Base-by-base conservation (phyloP, 257 asterid species). In the Penstemon barbatus region DNA sequence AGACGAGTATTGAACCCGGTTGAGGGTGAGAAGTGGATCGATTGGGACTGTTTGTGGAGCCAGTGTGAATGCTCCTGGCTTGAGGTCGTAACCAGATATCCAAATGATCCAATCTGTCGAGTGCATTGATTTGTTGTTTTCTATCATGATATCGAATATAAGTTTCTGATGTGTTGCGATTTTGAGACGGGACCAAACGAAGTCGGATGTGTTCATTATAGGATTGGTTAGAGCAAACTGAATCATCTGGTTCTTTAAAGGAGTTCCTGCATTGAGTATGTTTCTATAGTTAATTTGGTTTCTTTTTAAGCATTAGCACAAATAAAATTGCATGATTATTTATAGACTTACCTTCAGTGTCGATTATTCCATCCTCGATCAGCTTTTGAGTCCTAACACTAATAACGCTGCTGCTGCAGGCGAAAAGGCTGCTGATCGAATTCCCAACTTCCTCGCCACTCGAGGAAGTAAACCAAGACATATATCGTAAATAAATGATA, bases 341-440 rank as follows among this genome's bases (percentile, higher is more conserved):
- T 15, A n/a, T 8, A 18, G 25, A 25, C 65, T 68, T 48, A 88
- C 92, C 96, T 55, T 81, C 72, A 11, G 39, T 33, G 63, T 84
- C 85, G 49, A 88, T 65, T 4, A 79, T 66, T 8, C 86, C 86
- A 57, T 84, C 85, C 39, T 68, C 71, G 57, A 86, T 80, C 63
- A 88, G 72, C 60, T 71, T 50, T 63, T 79, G 11, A 78, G 68
- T 15, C 78, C 81, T 82, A 88, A 43, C 9, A 80, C 80, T 57
- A 84, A 63, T 13, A 62, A 11, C 3, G 91, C 88, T 4, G 88
- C 91, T 2, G 90, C 85, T 12, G 91, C 85, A 2, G 94, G 79
- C 74, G 74, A 70, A 74, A 85, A 89, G 2, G 86, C 84, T 3
- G 65, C 96, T 3, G 82, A 62, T 4, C 78, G 49, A 7, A 86